These are phyloP conservation scores for Claviceps monticola DNA, from an alignment of 2,329 filamentous ascomycete genomes.

Conservation along the genomic window DNA sequence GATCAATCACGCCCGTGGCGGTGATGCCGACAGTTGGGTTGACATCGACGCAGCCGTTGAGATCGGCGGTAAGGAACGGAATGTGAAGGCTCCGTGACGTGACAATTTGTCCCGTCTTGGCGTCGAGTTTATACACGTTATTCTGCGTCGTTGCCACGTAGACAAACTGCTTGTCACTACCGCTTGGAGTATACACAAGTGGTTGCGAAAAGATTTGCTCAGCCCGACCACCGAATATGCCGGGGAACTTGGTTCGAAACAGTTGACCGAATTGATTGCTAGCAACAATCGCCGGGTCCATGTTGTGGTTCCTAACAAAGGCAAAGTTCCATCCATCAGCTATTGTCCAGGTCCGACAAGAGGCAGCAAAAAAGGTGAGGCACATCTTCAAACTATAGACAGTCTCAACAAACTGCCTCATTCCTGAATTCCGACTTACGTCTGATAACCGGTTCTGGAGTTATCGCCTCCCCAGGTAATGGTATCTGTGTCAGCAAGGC, in stretches of 20 bases:
- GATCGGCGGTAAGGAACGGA: slow-evolving; percentile 34
- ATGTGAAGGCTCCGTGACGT: slow-evolving; percentile 31
- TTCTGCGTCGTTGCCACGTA: slow-evolving; percentile 44
- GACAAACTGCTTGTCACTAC: slow-evolving; percentile 34
- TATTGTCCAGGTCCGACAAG: background rate
- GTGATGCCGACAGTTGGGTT: slow-evolving; percentile 32
- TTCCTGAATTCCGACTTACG: slow-evolving; percentile 19
- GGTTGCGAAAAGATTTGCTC: slow-evolving; percentile 42
- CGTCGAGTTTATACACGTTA: slow-evolving; percentile 42
- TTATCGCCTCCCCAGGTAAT: slow-evolving; percentile 48
- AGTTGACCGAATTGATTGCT: slow-evolving; percentile 41
- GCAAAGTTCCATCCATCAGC: background rate
- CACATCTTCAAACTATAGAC: background rate
- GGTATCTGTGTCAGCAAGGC: slow-evolving; percentile 34
- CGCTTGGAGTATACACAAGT: slow-evolving; percentile 32
- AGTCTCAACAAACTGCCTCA: background rate
- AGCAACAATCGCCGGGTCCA: slow-evolving; percentile 44
- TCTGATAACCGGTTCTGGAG: slow-evolving; percentile 37
- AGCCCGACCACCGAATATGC: slow-evolving; percentile 31
- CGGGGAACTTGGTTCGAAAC: slow-evolving; percentile 37
- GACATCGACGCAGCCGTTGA: slow-evolving; percentile 34
- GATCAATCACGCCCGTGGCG: slow-evolving; percentile 32
- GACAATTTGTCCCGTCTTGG: slow-evolving; percentile 38
- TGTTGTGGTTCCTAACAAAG: slow-evolving; percentile 39
- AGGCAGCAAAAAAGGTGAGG: background rate